Conservation (phyloP, 2,329 filamentous ascomycete species). For the Escovopsis sp. region DNA sequence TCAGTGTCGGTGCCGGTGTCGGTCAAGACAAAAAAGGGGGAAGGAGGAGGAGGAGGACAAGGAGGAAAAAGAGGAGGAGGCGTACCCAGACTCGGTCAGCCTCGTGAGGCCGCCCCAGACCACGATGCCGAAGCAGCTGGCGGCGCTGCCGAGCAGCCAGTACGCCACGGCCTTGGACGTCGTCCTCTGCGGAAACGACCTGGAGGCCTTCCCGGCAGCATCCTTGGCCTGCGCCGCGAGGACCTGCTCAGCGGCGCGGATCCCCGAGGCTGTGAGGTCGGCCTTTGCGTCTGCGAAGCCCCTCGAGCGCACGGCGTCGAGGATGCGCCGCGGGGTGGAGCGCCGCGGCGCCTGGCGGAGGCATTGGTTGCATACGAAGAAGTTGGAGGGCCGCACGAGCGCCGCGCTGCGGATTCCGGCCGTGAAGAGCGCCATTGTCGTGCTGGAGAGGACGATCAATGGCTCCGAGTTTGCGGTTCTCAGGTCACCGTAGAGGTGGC, state of each 20-base stretch:
- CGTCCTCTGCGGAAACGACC: conserved; percentile 43
- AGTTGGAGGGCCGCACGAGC: conserved; percentile 23
- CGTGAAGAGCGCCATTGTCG: conserved; percentile 26
- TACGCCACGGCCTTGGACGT: conserved; percentile 69
- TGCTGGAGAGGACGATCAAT: conserved; percentile 6
- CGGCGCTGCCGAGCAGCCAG: conserved; percentile 85
- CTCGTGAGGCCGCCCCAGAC: conserved; percentile 87
- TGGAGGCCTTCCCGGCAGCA: conserved; percentile 16
- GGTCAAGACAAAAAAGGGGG: not conserved
- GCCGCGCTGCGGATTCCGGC: conserved; percentile 27
- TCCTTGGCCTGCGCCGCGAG: conserved; percentile 7
- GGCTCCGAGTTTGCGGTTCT: conserved; percentile 1
- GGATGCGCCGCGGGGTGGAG: conserved; percentile 21
- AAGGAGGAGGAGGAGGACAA: not conserved
- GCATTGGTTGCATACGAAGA: conserved; percentile 36
- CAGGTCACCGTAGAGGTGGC: too few relatives aligned
- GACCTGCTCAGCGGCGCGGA: conserved; percentile 9
- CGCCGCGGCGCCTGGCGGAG: conserved; percentile 19
- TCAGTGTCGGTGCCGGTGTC: not conserved
- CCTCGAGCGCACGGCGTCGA: conserved; percentile 24
- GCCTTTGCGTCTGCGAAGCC: conserved; percentile 21
- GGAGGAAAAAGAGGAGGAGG: not conserved
- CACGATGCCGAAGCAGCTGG: conserved; percentile 92
- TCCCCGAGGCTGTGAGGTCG: not conserved
- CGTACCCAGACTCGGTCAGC: conserved; percentile 87